Percentiles rank a stretch among this genome's conserved stretches.
phyloP scores from a whole-genome alignment of 768 basidiomycete genomes.

The Russula ochroleuca region DNA sequence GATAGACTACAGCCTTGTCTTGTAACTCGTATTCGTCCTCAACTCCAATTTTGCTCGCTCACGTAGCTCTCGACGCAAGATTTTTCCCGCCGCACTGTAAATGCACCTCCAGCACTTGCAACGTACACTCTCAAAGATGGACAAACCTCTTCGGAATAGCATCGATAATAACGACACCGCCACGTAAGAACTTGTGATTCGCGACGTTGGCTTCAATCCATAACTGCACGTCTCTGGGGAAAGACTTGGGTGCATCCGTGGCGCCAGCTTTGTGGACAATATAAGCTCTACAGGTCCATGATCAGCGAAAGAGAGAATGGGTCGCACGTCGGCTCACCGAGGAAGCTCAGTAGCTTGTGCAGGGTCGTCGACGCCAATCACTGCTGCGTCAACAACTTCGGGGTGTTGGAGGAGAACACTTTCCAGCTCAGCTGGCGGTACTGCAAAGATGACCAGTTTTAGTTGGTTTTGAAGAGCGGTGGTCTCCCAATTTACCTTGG shows the following conservation, averaged over 20 bases:
- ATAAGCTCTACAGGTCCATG: constrained; percentile 47
- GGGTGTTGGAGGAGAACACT: constrained; percentile 69
- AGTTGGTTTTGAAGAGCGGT: neutral
- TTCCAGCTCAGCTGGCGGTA: constrained; percentile 85
- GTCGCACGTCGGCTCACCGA: constrained; percentile 39
- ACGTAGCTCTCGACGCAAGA: constrained; percentile 71
- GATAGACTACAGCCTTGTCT: constrained; percentile 17
- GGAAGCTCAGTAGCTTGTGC: constrained; percentile 80
- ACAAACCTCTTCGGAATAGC: constrained; percentile 64
- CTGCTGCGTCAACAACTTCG: constrained; percentile 72
- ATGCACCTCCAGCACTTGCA: neutral
- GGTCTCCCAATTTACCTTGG: constrained; percentile 49
- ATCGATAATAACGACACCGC: constrained; percentile 61
- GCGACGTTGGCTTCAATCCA: constrained; percentile 73
- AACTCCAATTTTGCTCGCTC: constrained; percentile 58
- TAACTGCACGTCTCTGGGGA: constrained; percentile 48
- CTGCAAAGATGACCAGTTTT: constrained; percentile 36
- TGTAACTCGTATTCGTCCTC: neutral
- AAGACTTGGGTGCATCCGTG: constrained; percentile 40
- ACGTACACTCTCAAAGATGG: neutral
- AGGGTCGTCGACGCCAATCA: constrained; percentile 66
- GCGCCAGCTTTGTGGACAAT: constrained; percentile 45
- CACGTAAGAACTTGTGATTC: constrained; percentile 72
- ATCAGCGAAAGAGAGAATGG: neutral
- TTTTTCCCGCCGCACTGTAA: constrained; percentile 79